Evolutionary conservation across 2,329 filamentous ascomycete genomes (phyloP).

Genomic region (Fusarium albidum): DNA sequence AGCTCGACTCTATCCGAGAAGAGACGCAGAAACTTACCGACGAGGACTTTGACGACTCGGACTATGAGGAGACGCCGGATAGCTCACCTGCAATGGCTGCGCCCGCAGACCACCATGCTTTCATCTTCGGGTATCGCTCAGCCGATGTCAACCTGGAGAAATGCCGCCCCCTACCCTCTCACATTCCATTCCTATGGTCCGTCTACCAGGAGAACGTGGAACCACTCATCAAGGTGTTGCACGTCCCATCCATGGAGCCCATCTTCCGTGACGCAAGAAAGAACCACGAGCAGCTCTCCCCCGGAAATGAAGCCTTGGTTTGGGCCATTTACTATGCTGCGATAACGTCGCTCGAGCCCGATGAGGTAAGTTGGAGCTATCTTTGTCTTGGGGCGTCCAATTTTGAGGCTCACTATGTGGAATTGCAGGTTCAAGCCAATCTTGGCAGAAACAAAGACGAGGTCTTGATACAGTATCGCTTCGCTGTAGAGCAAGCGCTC

Average conservation of each 20-base stretch:
- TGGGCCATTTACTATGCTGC: conserved; percentile 70
- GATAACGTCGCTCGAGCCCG: conserved; percentile 66
- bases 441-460: conserved; percentile 55
- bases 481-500: conserved; percentile 65
- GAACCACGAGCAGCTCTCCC: conserved; percentile 64
- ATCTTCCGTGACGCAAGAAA: conserved; percentile 68
- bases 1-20: conserved; percentile 54
- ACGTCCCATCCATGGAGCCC: conserved; percentile 71
- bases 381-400: too few species aligned
- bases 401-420: conserved; percentile 6
- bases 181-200: conserved; percentile 74
- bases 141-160: conserved; percentile 71
- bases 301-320: conserved; percentile 67
- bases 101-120: conserved; percentile 69
- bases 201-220: conserved; percentile 79
- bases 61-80: conserved; percentile 66
- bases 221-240: conserved; percentile 74
- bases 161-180: conserved; percentile 71
- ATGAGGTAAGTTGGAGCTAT: conserved; percentile 55
- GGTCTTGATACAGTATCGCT: conserved; percentile 57
- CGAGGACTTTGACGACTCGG: conserved; percentile 60
- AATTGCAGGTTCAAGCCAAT: conserved; percentile 43
- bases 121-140: conserved; percentile 77
- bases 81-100: conserved; percentile 48
- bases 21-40: conserved; percentile 57